Conservation (phyloP, 257 asterid genomes). For the Buddleja alternifolia region DNA sequence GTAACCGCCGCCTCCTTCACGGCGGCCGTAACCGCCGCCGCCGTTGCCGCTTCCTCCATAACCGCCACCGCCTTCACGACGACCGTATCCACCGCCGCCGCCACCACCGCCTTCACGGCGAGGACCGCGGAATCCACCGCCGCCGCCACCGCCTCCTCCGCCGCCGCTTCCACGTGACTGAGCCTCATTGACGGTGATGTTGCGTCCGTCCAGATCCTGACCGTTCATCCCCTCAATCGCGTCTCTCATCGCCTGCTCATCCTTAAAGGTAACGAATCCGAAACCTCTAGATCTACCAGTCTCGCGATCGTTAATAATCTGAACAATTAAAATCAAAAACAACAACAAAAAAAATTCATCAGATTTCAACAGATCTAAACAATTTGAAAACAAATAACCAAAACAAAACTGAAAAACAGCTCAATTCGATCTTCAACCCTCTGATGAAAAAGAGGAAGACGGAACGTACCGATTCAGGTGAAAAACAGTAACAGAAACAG, state of each 20-base stretch:
- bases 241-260: conserved; percentile 74
- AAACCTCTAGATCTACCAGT: conserved; percentile 97
- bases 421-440: conserved; percentile 73
- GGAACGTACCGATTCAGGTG: conserved; percentile 82
- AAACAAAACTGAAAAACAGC: conserved; percentile 34
- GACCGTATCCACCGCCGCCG: conserved; percentile 34
- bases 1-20: conserved; percentile 32
- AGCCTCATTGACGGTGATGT: conserved; percentile 90
- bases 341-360: neutral
- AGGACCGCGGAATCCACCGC: conserved; percentile 44
- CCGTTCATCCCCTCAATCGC: conserved; percentile 93
- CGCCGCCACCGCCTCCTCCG: conserved; percentile 37
- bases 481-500: conserved; percentile 55
- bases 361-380: conserved; percentile 25
- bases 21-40: conserved; percentile 35
- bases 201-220: conserved; percentile 80
- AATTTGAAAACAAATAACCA: neutral
- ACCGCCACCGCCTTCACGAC: conserved; percentile 34
- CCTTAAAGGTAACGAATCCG: conserved; percentile 86
- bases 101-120: conserved; percentile 48
- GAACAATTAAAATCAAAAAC: neutral
- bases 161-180: conserved; percentile 81
- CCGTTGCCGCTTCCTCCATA: conserved; percentile 24
- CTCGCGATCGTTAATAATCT: conserved; percentile 89
- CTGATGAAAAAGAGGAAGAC: conserved; percentile 57